Conservation (phyloP, 176 grass and related monocot genomes). For the Melocanna baccifera region DNA sequence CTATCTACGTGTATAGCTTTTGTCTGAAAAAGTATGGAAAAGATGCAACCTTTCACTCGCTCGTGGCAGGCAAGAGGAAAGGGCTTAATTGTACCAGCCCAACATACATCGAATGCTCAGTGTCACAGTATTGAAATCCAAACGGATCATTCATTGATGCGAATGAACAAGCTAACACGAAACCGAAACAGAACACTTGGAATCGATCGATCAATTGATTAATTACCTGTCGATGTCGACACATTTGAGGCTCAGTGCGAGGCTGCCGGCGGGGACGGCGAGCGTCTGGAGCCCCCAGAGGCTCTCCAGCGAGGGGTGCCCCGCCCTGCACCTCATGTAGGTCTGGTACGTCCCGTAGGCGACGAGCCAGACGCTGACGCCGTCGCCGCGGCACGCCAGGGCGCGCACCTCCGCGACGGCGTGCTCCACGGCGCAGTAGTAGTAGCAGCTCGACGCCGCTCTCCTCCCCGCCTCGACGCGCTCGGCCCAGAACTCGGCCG, state of each 20-base stretch:
- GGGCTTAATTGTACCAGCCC: neutral
- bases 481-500: constrained; percentile 45
- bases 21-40: constrained; percentile 19
- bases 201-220: neutral
- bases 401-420: constrained; percentile 57
- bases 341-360: constrained; percentile 62
- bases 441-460: constrained; percentile 12
- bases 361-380: constrained; percentile 55
- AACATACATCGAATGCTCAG: neutral
- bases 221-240: constrained; percentile 44
- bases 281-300: constrained; percentile 67
- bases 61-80: neutral
- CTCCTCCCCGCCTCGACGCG: constrained; percentile 30
- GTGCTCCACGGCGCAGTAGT: constrained; percentile 66
- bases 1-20: constrained; percentile 17
- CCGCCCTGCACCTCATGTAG: constrained; percentile 59
- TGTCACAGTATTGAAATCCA: neutral
- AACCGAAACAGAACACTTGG: neutral
- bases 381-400: constrained; percentile 34
- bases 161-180: neutral
- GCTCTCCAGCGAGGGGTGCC: constrained; percentile 59
- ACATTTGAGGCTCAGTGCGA: constrained; percentile 58
- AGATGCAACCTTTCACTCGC: neutral
- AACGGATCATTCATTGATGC: neutral
- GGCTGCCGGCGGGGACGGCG: constrained; percentile 46